Base-by-base conservation (phyloP, 2,329 filamentous ascomycete species). In the Phialophora expanda region DNA sequence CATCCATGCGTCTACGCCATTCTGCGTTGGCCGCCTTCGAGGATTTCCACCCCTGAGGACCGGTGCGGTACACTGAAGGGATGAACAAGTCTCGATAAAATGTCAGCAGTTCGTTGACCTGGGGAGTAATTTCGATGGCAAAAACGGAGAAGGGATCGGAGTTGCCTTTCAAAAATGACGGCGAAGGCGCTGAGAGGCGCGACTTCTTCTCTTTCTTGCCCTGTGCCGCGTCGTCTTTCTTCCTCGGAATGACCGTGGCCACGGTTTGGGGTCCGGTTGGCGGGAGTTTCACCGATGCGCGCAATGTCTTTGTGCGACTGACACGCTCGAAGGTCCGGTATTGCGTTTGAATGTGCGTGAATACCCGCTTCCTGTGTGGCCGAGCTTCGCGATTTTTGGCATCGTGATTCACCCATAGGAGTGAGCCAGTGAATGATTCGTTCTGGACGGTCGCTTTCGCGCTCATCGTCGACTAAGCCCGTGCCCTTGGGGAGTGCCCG, bases 271-370 rank as follows among this genome's bases (percentile, higher is more conserved):
- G 11, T 4, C 17, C n/a, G 4, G 46, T 50, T 20, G n/a, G 2
- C 17, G 46, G 46, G 8, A 50, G 12, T 24, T 17, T 50, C 9
- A 26, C 46, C 2, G 46, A 50, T 50, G 46, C 22, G 12, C 46
- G 46, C 46, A 50, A 50, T 14, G 46, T 20, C 22, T 50, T 50
- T 50, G 46, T 50, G n/a, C 46, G 46, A 26, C 11, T 50, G 12
- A 17, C 46, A 26, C 46, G 46, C 20, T 50, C 46, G 46, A 50
- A 50, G 3, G 20, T n/a, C 20, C 28, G 57, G 46, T 61, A 61
- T 6, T 46, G 34, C 32, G 57, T 46, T 53, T 61, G 57, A 12
- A 61, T 61, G 46, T 61, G 46, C 9, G 57, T 51, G 57, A 61
- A 61, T 12, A 61, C 57, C 46, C 32, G 41, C 7, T 61, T 38